Evolutionary conservation across 495 filamentous ascomycete species (phyloP), one percentile per base, ranked within the genome.

Genomic region (Cercophora scortea): DNA sequence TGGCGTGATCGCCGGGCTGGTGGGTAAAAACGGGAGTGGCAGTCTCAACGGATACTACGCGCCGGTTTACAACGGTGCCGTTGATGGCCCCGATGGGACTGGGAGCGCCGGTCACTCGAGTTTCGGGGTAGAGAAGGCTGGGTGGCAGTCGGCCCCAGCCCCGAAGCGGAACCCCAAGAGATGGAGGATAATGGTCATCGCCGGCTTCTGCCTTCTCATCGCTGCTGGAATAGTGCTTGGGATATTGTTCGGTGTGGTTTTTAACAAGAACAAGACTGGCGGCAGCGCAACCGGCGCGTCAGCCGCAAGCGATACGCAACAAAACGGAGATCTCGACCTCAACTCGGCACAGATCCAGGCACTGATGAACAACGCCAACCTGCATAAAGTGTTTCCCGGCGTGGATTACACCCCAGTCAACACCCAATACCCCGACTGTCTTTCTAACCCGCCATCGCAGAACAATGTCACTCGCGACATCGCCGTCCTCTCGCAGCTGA

Each of bases 371-470:
- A 96, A 96, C 65, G 55, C 67, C 0, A 68, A 88, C 54, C 75
- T 98, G 12, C 88, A 95, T 71, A 94, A 89, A 65, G 91, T 97
- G 10, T 96, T 98, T 64, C 88, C 89, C 0, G 93, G 90, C n/a
- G 86, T 98, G 56, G 93, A 96, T 68, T 98, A 98, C 63, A 97
- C 92, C 0, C 90, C 93, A 0, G 81, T 92, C 67, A 87, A 91
- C 61, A 81, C 89, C 0, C 90, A 95, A 61, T 96, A 92, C 58
- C 93, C 93, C 8, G 84, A 85, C 3, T 98, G 93, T 69, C 55
- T 92, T 39, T 73, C 75, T 50, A 78, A 84, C 60, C 87, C 88
- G 6, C 87, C 92, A 0, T 87, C 81, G 4, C 93, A 96, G 65
- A 95, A 96, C 71, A 96, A 96, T 60, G 77, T 98, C 59, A 98